These are phyloP conservation scores for Crinitomyces ghanaensis DNA, from an alignment of 805 yeast species.

Conservation along the genomic window DNA sequence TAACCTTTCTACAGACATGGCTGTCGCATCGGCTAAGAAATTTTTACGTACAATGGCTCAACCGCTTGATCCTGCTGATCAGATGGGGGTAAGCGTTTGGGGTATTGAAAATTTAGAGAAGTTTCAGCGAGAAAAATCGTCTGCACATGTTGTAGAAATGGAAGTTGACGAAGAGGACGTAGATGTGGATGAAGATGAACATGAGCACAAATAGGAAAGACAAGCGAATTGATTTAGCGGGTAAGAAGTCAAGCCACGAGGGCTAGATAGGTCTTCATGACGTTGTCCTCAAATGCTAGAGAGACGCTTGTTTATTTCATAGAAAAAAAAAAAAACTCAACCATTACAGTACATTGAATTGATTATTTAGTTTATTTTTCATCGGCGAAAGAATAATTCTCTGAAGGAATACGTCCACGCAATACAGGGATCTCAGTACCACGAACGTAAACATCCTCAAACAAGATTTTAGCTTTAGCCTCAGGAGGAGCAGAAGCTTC, in stretches of 20 bases:
- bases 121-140: constrained; percentile 9
- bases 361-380: constrained; percentile 1
- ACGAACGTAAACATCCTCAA: constrained; percentile 92
- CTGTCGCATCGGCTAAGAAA: constrained; percentile 85
- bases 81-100: constrained; percentile 94
- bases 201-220: too few relatives aligned
- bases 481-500: constrained; percentile 93
- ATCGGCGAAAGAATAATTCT: constrained; percentile 69
- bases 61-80: constrained; percentile 79
- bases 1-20: constrained; percentile 94
- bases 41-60: constrained; percentile 90
- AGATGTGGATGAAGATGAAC: too few relatives aligned
- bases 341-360: too few relatives aligned
- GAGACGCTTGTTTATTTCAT: too few relatives aligned
- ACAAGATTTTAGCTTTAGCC: constrained; percentile 85
- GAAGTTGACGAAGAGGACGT: too few relatives aligned
- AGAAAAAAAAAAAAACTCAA: too few relatives aligned
- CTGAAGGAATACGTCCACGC: constrained; percentile 95
- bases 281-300: too few relatives aligned
- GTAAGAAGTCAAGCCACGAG: neutral
- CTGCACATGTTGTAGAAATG: neutral
- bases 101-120: constrained; percentile 35
- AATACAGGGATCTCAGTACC: constrained; percentile 86
- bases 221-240: neutral
- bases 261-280: constrained; percentile 1